Evolutionary conservation across 78 protist genomes (phyloP), one percentile per base, ranked within the genome.

Genomic region (Dictyostelium purpureum): DNA sequence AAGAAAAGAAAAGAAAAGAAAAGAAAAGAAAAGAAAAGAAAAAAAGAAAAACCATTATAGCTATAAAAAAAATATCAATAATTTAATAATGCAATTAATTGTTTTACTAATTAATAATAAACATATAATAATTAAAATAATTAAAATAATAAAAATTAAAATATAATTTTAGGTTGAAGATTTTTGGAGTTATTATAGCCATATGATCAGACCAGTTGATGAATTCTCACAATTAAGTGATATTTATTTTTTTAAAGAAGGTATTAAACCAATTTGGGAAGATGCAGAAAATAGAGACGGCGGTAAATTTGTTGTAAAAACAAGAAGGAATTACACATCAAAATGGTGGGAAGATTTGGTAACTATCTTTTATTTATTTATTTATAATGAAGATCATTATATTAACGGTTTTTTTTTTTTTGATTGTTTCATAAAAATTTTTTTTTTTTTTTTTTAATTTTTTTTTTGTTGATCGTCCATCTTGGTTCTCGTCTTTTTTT

Each of bases 311-410:
- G 94, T 90, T 26, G 70, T 90, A n/a, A 79, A 81, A 51, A 79
- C 83, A 3, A 56, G 94, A 57, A 90, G 79, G 45, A 81, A 81
- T 35, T 90, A 70, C 37, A 75, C 94, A 0, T 90, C 94, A 26
- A 79, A 81, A 69, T 90, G 89, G 90, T 90, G 94, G 94, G 94
- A 90, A 52, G 94, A 90, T 51, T 70, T 90, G 43, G 93, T 88
- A 78, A 45, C 87, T 88, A 11, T 4, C 5, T 14, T 77, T 43
- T 4, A 43, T 43, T 4, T 43, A 47, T 1, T 47, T 47, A 14
- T 14, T 14, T 47, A 2, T 47, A 14, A 16, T 47, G 6, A n/a
- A 42, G 9, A 14, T 6, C n/a, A 7, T 52, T 19, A 57, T 57
- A 57, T 38, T 59, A 59, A 59, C 67, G n/a, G n/a, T n/a, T n/a